Evolutionary conservation across 2,329 filamentous ascomycete genomes (phyloP), one percentile per base, ranked within the genome.

Genomic region (Penicillium sp.): DNA sequence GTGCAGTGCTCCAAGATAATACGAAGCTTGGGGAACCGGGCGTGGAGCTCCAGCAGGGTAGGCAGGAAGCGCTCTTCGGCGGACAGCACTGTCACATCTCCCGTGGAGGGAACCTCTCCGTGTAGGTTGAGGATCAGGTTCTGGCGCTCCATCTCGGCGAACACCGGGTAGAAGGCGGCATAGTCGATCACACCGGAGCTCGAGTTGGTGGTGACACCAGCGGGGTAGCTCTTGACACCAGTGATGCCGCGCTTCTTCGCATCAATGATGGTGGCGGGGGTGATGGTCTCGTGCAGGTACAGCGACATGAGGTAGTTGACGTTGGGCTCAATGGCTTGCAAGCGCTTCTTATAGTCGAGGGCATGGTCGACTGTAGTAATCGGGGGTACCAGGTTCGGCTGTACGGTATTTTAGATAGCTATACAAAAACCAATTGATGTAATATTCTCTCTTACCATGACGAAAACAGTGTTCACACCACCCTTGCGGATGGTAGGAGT

Each of bases 71-170:
- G 81, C 60, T 86, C 83, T 74, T 93, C 90, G 21, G 88, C 88
- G 66, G 88, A 90, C 62, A 91, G 77, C 29, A 85, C 81, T 0
- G 83, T 85, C 58, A 84, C 78, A 49, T 73, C 72, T 13, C 69
- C 71, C 27, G 61, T 61, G 33, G 70, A 72, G 7, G 72, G 72
- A 27, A 63, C 63, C 51, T 97, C 93, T 63, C 93, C 93, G 73
- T 98, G 93, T n/a, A 98, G 80, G 77, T 97, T 97, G 43, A 96
- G 82, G n/a, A 96, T 84, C 71, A 96, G 81, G 64, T 88, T 87
- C 64, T 92, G 85, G 58, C 87, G 79, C 72, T 96, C 89, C 93
- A 98, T 97, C 63, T 91, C 90, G n/a, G 83, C 84, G 70, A 98
- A 96, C 14, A 93, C 90, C 6, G 77, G 76, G 57, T 79, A 80